A percentile compares a stretch with the other conserved stretches of the same genome.
These are phyloP conservation scores for Sphaerulina vaccinii DNA, from an alignment of 2,329 filamentous ascomycete genomes.

Conservation along the genomic window DNA sequence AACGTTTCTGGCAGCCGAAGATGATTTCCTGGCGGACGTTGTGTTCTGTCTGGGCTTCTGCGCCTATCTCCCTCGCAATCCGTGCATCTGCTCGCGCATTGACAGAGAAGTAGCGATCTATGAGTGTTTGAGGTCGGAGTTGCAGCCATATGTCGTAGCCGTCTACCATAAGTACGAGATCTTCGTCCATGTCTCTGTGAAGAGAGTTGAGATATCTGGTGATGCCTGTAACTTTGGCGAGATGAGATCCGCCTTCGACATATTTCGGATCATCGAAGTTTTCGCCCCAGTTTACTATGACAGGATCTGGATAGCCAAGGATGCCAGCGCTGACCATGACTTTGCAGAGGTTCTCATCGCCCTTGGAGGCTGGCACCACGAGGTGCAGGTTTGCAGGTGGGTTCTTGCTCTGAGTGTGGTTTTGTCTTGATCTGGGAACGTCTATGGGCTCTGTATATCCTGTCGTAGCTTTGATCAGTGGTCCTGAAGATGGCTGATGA, in stretches of 20 bases:
- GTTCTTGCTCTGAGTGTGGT: slow-evolving; percentile 8
- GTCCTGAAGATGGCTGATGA: slow-evolving; percentile 1
- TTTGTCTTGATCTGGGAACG: slow-evolving; percentile 3
- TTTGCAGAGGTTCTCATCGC: slow-evolving; percentile 32
- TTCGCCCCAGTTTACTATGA: slow-evolving; percentile 29
- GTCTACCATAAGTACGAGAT: slow-evolving; percentile 64
- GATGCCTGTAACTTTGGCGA: slow-evolving; percentile 32
- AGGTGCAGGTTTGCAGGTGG: slow-evolving; percentile 28
- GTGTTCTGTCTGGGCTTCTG: slow-evolving; percentile 13
- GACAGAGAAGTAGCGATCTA: slow-evolving; percentile 46
- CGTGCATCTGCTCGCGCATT: slow-evolving; percentile 45
- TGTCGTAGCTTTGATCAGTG: not conserved
- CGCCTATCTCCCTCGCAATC: slow-evolving; percentile 42
- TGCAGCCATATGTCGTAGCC: slow-evolving; percentile 65
- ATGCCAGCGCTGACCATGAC: slow-evolving; percentile 28
- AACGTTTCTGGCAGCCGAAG: slow-evolving; percentile 57
- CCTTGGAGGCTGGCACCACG: slow-evolving; percentile 27
- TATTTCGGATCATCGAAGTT: slow-evolving; percentile 18
- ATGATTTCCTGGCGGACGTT: slow-evolving; percentile 55
- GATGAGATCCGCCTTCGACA: slow-evolving; percentile 36
- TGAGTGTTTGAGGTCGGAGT: slow-evolving; percentile 61
- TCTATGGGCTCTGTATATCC: not conserved
- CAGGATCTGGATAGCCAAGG: slow-evolving; percentile 29
- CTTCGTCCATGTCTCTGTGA: slow-evolving; percentile 36
- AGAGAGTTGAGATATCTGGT: slow-evolving; percentile 28